Evolutionary conservation across 2,329 filamentous ascomycete species (phyloP), one percentile per base, ranked within the genome.

Genomic region (Ustulina deusta): DNA sequence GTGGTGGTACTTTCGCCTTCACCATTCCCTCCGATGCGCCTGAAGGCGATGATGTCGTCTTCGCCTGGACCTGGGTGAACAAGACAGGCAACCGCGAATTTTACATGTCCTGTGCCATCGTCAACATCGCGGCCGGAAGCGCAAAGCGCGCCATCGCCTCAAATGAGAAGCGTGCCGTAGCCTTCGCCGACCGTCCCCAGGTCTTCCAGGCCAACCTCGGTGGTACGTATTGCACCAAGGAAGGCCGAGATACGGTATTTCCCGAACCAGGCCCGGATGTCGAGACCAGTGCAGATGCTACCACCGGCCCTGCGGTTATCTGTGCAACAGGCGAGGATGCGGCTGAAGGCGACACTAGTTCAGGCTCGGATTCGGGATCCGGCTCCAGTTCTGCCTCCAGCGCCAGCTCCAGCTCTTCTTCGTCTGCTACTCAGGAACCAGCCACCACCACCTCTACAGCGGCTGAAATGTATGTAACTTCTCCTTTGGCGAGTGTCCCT

Each of bases 91-190:
- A 94, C 81, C 86, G 92, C 55, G 92, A 95, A 78, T 92, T 92
- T 87, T 96, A 96, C 85, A 93, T 93, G 90, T 93, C 93, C 81
- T 96, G 93, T 76, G 92, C 92, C 7, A 84, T 87, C 59, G 86
- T 94, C 73, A 88, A 86, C 69, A 89, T 94, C 76, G 79, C 78
- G 62, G 79, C 79, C 32, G 78, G 79, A 56, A 75, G 76, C 62
- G 74, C 71, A 11, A 75, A 75, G 71, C 73, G 72, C 65, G 71
- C 73, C 27, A 56, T 69, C 65, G 4, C 27, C 34, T 20, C 63
- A 4, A 69, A 68, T 56, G 34, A 65, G 61, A 80, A 80, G 76
- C 79, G 80, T 59, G 76, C 67, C 20, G 74, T 73, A 40, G 74
- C 82, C 55, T 88, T 92, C 77, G 80, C 82, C 65, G 77, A 78